A percentile compares a stretch with the other conserved stretches of the same genome.
Evolutionary conservation across 805 yeast species (phyloP).

Genomic region (Myxozyma melibiosi): DNA sequence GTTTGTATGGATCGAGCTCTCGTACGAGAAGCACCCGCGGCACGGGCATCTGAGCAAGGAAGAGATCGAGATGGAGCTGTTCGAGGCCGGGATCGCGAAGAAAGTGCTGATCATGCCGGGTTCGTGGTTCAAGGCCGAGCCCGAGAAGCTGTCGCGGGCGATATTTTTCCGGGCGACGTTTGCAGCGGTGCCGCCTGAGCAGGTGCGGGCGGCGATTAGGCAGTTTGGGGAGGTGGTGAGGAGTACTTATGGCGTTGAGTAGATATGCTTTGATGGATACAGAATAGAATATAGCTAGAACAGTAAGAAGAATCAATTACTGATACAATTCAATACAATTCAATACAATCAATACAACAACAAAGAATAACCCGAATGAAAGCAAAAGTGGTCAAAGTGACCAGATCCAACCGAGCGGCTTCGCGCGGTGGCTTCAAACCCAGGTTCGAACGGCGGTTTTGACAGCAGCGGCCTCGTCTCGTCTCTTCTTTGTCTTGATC

Average conservation of each 20-base stretch:
- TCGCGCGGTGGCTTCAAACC: no score
- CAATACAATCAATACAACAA: no score
- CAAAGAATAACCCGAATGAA: no score
- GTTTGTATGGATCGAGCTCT: constrained; percentile 76
- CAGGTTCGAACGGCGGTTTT: no score
- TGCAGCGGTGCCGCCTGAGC: constrained; percentile 46
- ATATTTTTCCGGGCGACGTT: constrained; percentile 49
- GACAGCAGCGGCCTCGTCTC: no score
- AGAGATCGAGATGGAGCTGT: constrained; percentile 42
- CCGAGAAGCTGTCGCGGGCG: constrained; percentile 5
- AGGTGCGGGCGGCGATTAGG: constrained; percentile 42
- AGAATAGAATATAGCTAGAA: no score
- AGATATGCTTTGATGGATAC: no score
- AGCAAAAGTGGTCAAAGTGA: no score
- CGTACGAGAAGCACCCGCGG: constrained; percentile 76
- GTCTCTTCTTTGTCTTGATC: neutral
- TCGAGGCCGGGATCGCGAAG: constrained; percentile 40
- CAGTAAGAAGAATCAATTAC: no score
- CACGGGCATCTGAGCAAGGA: constrained; percentile 36
- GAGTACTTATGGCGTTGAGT: constrained; percentile 32
- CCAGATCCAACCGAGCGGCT: no score
- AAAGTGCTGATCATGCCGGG: constrained; percentile 48
- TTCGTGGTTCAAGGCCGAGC: constrained; percentile 45
- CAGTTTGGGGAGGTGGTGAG: constrained; percentile 42
- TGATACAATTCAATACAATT: no score